Base-by-base conservation (phyloP, 495 filamentous ascomycete genomes). In the Evernia prunastri region DNA sequence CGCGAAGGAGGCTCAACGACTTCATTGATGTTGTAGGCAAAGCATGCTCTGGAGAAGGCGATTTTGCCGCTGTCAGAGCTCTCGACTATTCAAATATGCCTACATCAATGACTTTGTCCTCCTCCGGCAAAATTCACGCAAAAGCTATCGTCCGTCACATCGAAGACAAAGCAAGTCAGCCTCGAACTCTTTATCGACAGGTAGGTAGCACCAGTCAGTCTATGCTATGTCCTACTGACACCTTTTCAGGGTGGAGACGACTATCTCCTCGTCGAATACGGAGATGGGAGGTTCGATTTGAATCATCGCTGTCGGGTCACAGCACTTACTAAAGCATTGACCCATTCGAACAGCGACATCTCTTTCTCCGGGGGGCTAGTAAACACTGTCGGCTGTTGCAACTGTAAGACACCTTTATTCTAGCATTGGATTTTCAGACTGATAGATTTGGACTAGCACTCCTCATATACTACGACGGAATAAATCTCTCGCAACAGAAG, bases 211-310 rank as follows among this genome's bases (percentile, higher is more conserved):
- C 23, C 4, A 13, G 15, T 51, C 25, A 51, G 23, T 4, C 54
- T 2, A 39, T 64, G 5, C 42, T 58, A 23, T 29, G 31, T 13
- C 45, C 15, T 15, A 13, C 42, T 56, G 4, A 66, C 20, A 51
- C 10, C 12, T 20, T 36, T 40, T 25, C 61, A 80, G 75, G 81
- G 79, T n/a, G 83, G 79, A 20, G 83, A 86, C 65, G 78, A 79
- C 54, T 79, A 77, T 64, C 60, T 86, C 5, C 66, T 86, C 23
- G 73, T 86, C 17, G 82, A 85, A 58, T 82, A 83, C 57, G 83
- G 82, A 33, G 63, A 75, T 23, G 79, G 78, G 10, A 64, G 61
- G 9, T 81, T 81, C 64, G 73, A 84, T 60, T 67, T 83, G 13
- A 84, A 82, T 58, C 75, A 82, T 62, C 76, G 77, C 17, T 81